These are phyloP conservation scores for Clausena lansium DNA, from an alignment of 345 rosid genomes.

Conservation along the genomic window DNA sequence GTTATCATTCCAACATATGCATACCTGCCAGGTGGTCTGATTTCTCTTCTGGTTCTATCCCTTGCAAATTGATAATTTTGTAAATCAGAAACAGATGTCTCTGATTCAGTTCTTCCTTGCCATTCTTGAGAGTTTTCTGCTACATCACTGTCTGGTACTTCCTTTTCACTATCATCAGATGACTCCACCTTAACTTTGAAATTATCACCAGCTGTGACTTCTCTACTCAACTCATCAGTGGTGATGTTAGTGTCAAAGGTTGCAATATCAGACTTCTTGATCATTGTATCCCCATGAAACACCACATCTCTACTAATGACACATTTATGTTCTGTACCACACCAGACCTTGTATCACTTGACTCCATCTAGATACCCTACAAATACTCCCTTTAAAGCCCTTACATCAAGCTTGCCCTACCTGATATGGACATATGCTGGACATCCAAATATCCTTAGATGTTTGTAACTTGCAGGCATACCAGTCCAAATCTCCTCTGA, in stretches of 20 bases:
- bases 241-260: too few relatives aligned
- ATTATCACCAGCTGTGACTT: accelerated
- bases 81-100: accelerated
- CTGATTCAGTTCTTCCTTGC: accelerated
- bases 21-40: background rate
- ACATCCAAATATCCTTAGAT: background rate
- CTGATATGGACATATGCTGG: background rate
- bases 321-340: too few relatives aligned
- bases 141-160: accelerated
- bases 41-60: background rate
- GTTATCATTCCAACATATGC: background rate
- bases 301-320: too few relatives aligned
- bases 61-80: background rate
- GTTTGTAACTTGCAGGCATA: background rate
- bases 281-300: too few relatives aligned
- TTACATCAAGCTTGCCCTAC: too few relatives aligned
- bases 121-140: accelerated
- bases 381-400: too few relatives aligned
- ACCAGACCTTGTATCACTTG: too few relatives aligned
- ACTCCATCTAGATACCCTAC: too few relatives aligned
- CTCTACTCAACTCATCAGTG: too few relatives aligned
- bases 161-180: background rate
- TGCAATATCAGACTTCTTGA: too few relatives aligned
- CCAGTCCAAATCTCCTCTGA: background rate
- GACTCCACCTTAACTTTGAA: background rate